Base-by-base conservation (phyloP, 768 basidiomycete genomes). In the Naganishia randhawae region DNA sequence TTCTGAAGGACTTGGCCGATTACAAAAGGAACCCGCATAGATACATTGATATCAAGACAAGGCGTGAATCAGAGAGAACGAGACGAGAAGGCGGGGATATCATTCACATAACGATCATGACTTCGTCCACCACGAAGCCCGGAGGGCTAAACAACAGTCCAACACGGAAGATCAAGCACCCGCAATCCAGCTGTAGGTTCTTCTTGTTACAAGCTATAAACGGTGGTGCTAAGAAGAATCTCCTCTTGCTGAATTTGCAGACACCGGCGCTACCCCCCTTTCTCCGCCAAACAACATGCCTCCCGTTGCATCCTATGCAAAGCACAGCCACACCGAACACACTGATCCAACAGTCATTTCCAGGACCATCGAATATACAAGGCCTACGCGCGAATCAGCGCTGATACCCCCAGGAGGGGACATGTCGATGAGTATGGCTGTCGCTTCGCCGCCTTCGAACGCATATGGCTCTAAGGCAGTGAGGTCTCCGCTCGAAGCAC, bases 291-390 rank as follows among this genome's bases (percentile, higher is more conserved):
- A 55, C n/a, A 19, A 55, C 7, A 50, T 48, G 37, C 17, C 37
- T 17, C 33, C 45, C n/a, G 48, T 63, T 41, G 41, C 50, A 25
- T 16, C n/a, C 9, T 31, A n/a, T 27, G 37, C 14, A 25, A 22
- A 50, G 17, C 10, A 32, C 13, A 33, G 31, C 17, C 32, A 33
- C n/a, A 32, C 11, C 17, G 48, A 50, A 9, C 25, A 17, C 50
- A 42, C 32, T 57, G 71, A 70, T 66, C 33, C 61, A 16, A 69
- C 62, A 33, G 69, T 68, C 14, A 66, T 74, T 29, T 66, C 73
- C 9, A 74, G 78, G n/a, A 75, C 77, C 16, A 74, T 80, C 32
- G 77, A 77, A 51, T 80, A 80, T 57, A 76, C 76, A 61, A 75
- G 78, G n/a, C 78, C 78, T n/a, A 73, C 78, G 11, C 73, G 76